A percentile compares a stretch with the other conserved stretches of the same genome.
These are phyloP conservation scores for Quercus glauca DNA, from an alignment of 306 rosid genomes.

Conservation along the genomic window DNA sequence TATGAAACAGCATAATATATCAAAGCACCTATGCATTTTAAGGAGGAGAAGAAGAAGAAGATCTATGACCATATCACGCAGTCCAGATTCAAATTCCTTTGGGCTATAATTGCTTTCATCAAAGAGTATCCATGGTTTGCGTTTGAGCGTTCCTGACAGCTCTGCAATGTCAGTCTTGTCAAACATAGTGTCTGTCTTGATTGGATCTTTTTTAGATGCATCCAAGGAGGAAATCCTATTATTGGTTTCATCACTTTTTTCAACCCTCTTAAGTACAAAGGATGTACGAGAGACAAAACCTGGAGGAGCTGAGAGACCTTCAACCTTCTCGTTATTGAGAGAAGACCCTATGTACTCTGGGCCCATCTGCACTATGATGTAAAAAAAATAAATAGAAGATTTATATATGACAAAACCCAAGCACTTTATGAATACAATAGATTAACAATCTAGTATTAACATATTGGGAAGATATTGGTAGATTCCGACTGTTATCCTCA, in stretches of 20 bases:
- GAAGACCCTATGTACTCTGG: conserved; percentile 12
- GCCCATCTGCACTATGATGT: conserved; percentile 39
- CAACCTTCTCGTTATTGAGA: conserved; percentile 21
- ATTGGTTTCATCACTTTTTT: conserved; percentile 31
- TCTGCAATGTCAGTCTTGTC: conserved; percentile 27
- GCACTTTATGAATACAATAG: neutral
- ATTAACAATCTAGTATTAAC: neutral
- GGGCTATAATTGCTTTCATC: conserved; percentile 32
- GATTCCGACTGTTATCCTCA: neutral
- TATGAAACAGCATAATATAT: neutral
- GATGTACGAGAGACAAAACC: conserved; percentile 68
- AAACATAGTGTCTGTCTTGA: conserved; percentile 13
- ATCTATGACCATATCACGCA: conserved; percentile 40
- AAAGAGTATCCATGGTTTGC: conserved; percentile 60
- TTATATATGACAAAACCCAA: conserved; percentile 1
- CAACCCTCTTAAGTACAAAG: conserved; percentile 48
- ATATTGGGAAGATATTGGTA: neutral
- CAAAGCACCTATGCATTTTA: neutral
- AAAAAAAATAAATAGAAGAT: conserved; percentile 11
- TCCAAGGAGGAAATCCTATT: conserved; percentile 17
- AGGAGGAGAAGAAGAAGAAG: neutral
- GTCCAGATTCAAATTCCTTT: conserved; percentile 37
- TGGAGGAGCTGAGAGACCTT: conserved; percentile 52
- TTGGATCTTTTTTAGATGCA: conserved; percentile 31
- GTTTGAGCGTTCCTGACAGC: conserved; percentile 19